phyloP scores from a whole-genome alignment of 1,284 basidiomycete genomes.

The Singerocomus inundabilis region DNA sequence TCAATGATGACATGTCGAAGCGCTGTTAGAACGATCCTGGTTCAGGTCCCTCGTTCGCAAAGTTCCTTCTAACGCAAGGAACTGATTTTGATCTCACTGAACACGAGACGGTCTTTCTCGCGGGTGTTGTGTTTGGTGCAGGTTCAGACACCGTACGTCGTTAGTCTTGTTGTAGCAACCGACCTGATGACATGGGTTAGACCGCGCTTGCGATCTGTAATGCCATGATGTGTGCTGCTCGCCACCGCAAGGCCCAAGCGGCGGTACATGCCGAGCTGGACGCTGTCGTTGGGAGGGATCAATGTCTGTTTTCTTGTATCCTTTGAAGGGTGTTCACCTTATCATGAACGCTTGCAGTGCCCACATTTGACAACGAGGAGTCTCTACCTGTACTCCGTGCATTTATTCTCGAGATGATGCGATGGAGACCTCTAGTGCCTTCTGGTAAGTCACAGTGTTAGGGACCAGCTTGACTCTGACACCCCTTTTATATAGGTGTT shows the following conservation, averaged over 20 bases:
- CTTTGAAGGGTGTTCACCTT: background rate
- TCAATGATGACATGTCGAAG: background rate
- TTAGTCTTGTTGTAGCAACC: background rate
- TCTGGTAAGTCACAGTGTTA: background rate
- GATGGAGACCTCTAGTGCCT: conserved; percentile 13
- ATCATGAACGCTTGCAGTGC: conserved; percentile 3
- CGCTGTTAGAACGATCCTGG: conserved; percentile 3
- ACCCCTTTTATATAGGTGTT: background rate
- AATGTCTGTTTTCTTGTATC: conserved; percentile 1
- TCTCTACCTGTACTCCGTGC: conserved; percentile 7
- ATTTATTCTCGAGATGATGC: conserved; percentile 14
- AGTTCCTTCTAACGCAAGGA: conserved; percentile 8
- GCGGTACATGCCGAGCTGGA: conserved; percentile 16
- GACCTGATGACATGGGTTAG: background rate
- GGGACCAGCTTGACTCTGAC: background rate
- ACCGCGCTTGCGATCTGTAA: conserved; percentile 1
- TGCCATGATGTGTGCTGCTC: conserved; percentile 6
- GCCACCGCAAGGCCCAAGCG: conserved; percentile 9
- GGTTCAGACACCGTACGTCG: conserved; percentile 7
- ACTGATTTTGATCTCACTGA: conserved; percentile 9
- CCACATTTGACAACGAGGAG: conserved; percentile 8
- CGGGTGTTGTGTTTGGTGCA: conserved; percentile 7
- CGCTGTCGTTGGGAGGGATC: conserved; percentile 1
- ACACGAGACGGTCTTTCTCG: conserved; percentile 16
- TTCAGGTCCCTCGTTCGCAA: conserved; percentile 12